These are phyloP conservation scores for Fusarium torreyae DNA, from an alignment of 2,329 filamentous ascomycete species.

Conservation along the genomic window DNA sequence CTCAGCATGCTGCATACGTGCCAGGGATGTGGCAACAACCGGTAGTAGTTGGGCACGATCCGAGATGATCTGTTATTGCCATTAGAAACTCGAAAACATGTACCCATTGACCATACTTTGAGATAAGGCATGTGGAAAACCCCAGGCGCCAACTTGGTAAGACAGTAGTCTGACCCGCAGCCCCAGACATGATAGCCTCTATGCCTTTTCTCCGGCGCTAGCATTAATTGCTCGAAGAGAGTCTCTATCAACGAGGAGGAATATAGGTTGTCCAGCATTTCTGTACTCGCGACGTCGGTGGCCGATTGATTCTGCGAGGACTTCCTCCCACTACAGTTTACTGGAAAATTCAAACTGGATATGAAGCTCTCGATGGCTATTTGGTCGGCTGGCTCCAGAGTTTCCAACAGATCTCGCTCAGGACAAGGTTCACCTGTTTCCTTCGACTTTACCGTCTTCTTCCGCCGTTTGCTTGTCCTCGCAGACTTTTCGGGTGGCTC, in stretches of 20 bases:
- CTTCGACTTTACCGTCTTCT: conserved; percentile 6
- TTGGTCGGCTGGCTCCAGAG: conserved; percentile 46
- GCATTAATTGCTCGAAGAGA: conserved; percentile 48
- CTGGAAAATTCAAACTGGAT: conserved; percentile 39
- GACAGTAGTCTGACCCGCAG: conserved; percentile 36
- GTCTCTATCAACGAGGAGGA: conserved; percentile 34
- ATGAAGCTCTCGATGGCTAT: conserved; percentile 52
- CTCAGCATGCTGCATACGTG: conserved; percentile 54
- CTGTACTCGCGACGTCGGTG: background rate
- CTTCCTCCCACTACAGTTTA: background rate
- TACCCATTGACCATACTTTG: conserved; percentile 45
- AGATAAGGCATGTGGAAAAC: conserved; percentile 57
- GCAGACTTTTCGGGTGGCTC: background rate
- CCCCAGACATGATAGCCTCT: conserved; percentile 42
- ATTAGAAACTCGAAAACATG: conserved; percentile 16
- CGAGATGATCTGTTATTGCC: conserved; percentile 43
- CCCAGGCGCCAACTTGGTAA: conserved; percentile 53
- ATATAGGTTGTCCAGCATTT: conserved; percentile 22
- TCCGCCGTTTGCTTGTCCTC: conserved; percentile 25
- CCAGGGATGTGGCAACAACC: conserved; percentile 51
- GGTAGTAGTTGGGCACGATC: conserved; percentile 49
- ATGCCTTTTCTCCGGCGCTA: conserved; percentile 45
- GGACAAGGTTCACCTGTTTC: background rate
- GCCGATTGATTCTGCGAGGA: background rate
- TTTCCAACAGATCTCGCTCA: conserved; percentile 27